Conservation (phyloP, 108 stramenopile species). For the Pseudonitzschia multistriata region DNA sequence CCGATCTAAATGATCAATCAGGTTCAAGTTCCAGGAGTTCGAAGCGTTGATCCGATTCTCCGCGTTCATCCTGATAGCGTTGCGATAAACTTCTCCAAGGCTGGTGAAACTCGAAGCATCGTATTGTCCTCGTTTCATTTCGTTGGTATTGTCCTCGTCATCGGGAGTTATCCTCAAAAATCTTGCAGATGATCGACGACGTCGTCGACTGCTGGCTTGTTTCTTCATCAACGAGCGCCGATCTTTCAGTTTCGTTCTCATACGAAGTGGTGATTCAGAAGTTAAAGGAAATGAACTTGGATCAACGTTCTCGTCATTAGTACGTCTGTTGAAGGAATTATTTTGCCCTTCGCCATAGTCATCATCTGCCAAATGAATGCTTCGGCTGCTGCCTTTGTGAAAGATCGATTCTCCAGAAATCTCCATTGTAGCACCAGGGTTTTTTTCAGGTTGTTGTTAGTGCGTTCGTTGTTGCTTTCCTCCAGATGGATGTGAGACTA, state of each 20-base stretch:
- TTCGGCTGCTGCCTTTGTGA: neutral
- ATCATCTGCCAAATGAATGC: neutral
- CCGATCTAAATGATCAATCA: slow-evolving; percentile 97
- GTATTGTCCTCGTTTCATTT: neutral
- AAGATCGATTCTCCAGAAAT: neutral
- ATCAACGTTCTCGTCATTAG: neutral
- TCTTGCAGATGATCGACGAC: slow-evolving; percentile 76
- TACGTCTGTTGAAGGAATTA: too few relatives aligned
- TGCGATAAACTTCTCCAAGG: slow-evolving; percentile 81
- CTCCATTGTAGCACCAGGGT: too few relatives aligned
- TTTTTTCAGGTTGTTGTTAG: too few relatives aligned
- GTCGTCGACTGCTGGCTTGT: slow-evolving; percentile 34
- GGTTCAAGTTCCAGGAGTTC: slow-evolving; percentile 91
- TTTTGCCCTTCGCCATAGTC: neutral
- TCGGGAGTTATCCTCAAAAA: slow-evolving; percentile 55
- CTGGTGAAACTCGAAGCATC: slow-evolving; percentile 33
- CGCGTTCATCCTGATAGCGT: slow-evolving; percentile 90
- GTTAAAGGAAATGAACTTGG: neutral
- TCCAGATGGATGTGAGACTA: too few relatives aligned
- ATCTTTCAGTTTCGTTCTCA: slow-evolving; percentile 12
- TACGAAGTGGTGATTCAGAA: neutral
- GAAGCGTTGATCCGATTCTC: slow-evolving; percentile 95
- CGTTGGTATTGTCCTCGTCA: slow-evolving; percentile 37
- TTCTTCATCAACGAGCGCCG: slow-evolving; percentile 12
- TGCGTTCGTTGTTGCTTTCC: too few relatives aligned